These are phyloP conservation scores for Penicillium oxalicum DNA, from an alignment of 2,329 filamentous ascomycete species.

Conservation along the genomic window DNA sequence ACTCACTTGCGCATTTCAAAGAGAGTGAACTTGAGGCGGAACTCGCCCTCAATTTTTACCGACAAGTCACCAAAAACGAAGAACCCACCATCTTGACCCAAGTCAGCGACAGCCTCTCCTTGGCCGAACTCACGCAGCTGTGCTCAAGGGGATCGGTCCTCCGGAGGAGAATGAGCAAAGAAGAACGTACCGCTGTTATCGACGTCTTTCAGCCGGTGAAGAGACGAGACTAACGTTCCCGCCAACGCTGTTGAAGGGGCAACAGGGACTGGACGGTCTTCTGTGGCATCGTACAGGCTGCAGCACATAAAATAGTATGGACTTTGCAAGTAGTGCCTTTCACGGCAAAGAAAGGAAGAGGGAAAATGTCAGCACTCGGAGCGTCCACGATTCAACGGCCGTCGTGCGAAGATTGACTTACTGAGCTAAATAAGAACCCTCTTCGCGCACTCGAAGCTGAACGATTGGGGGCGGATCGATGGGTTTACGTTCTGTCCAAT, in stretches of 20 bases:
- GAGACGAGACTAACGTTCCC: slow-evolving; percentile 71
- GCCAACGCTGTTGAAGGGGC: slow-evolving; percentile 52
- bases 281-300: slow-evolving; percentile 48
- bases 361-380: slow-evolving; percentile 14
- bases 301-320: slow-evolving; percentile 60
- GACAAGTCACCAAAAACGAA: slow-evolving; percentile 90
- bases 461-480: slow-evolving; percentile 80
- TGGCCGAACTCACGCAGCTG: neutral
- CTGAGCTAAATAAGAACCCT: slow-evolving; percentile 51
- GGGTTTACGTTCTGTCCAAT: slow-evolving; percentile 65
- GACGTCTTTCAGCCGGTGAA: slow-evolving; percentile 74
- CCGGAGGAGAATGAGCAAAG: neutral
- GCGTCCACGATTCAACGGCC: neutral
- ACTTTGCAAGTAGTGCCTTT: slow-evolving; percentile 57
- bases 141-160: neutral
- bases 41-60: slow-evolving; percentile 66
- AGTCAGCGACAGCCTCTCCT: neutral
- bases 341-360: no score
- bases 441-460: slow-evolving; percentile 55
- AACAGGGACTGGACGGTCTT: slow-evolving; percentile 40
- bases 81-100: slow-evolving; percentile 62
- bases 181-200: slow-evolving; percentile 53
- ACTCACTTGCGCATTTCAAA: slow-evolving; percentile 63
- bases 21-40: slow-evolving; percentile 68
- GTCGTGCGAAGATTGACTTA: slow-evolving; percentile 37